These are phyloP conservation scores for Erythrobasidium yunnanense DNA, from an alignment of 768 basidiomycete species.

Conservation along the genomic window DNA sequence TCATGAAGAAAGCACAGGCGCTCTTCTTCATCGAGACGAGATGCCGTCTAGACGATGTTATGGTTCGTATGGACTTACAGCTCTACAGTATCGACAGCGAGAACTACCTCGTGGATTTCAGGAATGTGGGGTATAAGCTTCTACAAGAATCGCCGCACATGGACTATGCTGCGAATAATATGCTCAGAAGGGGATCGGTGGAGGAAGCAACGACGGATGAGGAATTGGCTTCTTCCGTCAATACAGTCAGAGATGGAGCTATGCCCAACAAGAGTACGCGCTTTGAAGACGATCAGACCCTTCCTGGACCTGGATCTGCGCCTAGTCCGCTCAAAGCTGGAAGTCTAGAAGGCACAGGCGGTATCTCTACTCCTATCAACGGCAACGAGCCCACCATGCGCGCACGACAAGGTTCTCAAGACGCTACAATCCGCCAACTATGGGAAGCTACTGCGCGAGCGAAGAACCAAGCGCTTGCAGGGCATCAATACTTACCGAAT, in stretches of 20 bases:
- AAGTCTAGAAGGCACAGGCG: no score
- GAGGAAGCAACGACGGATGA: no score
- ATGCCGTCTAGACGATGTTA: constrained; percentile 76
- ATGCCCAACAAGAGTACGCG: no score
- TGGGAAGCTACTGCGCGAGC: constrained; percentile 23
- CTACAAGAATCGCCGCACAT: constrained; percentile 32
- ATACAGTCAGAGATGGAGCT: no score
- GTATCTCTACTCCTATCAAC: no score
- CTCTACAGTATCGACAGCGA: constrained; percentile 80
- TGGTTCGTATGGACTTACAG: constrained; percentile 95
- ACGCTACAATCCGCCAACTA: constrained; percentile 6
- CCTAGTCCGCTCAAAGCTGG: no score
- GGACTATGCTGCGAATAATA: constrained; percentile 1
- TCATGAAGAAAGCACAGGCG: constrained; percentile 44
- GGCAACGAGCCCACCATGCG: no score
- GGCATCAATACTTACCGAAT: background rate
- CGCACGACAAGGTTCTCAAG: background rate
- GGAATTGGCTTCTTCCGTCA: no score
- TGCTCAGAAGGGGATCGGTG: no score
- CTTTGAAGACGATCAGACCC: no score
- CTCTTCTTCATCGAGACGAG: constrained; percentile 92
- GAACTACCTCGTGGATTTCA: constrained; percentile 96
- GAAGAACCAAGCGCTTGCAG: background rate
- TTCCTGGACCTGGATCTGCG: no score
- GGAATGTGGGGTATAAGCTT: constrained; percentile 84